Conservation (phyloP, 2,329 filamentous ascomycete genomes). For the Diaporthe sp. region DNA sequence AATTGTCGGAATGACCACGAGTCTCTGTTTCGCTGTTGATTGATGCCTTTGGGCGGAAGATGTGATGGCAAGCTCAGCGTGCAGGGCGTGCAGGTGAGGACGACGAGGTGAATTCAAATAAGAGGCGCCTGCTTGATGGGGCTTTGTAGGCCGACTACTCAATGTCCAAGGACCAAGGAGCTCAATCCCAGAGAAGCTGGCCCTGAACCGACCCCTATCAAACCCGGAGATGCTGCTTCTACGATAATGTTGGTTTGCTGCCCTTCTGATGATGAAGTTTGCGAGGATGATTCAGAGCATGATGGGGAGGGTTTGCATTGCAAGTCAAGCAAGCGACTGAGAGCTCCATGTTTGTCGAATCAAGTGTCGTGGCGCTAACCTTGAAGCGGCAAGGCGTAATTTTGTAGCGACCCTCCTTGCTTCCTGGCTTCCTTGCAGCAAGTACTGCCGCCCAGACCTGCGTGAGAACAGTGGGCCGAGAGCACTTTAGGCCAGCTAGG, state of each 20-base stretch:
- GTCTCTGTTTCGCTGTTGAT: not conserved
- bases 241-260: slow-evolving; percentile 28
- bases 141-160: slow-evolving; percentile 26
- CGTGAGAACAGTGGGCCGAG: slow-evolving; percentile 13
- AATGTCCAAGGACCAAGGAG: slow-evolving; percentile 19
- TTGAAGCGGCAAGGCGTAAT: not conserved
- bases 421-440: not conserved
- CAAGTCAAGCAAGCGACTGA: slow-evolving; percentile 30
- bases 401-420: not conserved
- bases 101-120: slow-evolving; percentile 21
- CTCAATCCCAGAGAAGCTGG: slow-evolving; percentile 23
- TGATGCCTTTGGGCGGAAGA: not conserved
- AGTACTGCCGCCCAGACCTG: slow-evolving; percentile 2
- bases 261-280: slow-evolving; percentile 27
- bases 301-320: slow-evolving; percentile 30
- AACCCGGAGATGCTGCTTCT: slow-evolving; percentile 28
- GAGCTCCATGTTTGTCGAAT: slow-evolving; percentile 29
- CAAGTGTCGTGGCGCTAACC: slow-evolving; percentile 16
- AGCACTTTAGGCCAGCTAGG: slow-evolving; percentile 37
- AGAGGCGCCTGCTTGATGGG: slow-evolving; percentile 23
- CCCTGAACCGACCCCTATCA: slow-evolving; percentile 26
- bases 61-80: slow-evolving; percentile 15
- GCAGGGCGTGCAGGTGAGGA: slow-evolving; percentile 14
- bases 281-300: slow-evolving; percentile 25
- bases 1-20: not conserved